A percentile compares a stretch with the other conserved stretches of the same genome.
phyloP scores from a whole-genome alignment of 2,329 filamentous ascomycete species.

The Xylogone sp. region DNA sequence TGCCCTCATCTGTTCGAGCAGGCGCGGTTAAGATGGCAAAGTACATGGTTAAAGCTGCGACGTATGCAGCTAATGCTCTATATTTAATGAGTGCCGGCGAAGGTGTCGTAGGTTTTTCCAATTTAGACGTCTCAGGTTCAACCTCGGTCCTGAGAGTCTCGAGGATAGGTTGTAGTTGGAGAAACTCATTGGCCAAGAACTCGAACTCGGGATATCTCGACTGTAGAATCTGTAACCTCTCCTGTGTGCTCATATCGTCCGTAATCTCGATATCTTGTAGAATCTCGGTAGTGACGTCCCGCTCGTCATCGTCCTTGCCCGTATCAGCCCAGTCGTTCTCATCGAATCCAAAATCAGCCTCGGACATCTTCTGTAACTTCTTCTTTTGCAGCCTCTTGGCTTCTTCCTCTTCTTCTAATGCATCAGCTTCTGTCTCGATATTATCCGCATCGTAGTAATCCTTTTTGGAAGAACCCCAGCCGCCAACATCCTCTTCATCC shows the following conservation, averaged over 20 bases:
- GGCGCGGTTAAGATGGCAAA: constrained; percentile 89
- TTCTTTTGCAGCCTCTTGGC: constrained; percentile 86
- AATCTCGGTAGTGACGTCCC: constrained; percentile 75
- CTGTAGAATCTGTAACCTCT: constrained; percentile 71
- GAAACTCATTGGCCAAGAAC: constrained; percentile 69
- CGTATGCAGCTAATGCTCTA: constrained; percentile 78
- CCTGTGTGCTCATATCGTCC: constrained; percentile 70
- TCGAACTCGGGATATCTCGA: constrained; percentile 91
- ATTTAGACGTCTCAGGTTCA: constrained; percentile 31
- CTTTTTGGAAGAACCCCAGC: constrained; percentile 83
- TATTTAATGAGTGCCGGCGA: constrained; percentile 64
- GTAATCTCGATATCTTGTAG: constrained; percentile 80
- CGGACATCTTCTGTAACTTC: constrained; percentile 82
- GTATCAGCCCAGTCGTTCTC: constrained; percentile 76
- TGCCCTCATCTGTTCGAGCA: constrained; percentile 52
- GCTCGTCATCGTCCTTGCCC: constrained; percentile 44
- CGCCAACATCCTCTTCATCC: constrained; percentile 57
- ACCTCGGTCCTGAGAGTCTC: constrained; percentile 55
- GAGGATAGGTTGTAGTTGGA: constrained; percentile 50
- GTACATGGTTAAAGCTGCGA: constrained; percentile 86
- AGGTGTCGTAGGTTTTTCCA: background rate
- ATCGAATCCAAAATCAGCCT: constrained; percentile 91
- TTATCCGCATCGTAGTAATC: constrained; percentile 92
- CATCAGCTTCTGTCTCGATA: constrained; percentile 62
- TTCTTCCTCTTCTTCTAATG: constrained; percentile 88